These are phyloP conservation scores for Candida michaelii DNA, from an alignment of 805 yeast species.

Conservation along the genomic window DNA sequence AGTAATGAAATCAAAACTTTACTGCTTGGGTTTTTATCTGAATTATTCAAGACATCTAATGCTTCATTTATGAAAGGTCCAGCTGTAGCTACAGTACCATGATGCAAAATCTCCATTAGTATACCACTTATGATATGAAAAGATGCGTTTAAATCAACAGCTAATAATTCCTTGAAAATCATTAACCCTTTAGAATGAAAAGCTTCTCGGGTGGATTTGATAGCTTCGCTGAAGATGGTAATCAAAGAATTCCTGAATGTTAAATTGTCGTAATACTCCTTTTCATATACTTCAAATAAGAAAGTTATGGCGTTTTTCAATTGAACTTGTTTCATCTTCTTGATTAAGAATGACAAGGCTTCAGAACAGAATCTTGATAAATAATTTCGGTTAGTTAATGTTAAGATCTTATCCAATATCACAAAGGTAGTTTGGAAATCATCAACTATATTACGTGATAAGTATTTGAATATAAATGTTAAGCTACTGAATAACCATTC, in stretches of 20 bases:
- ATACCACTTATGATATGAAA: conserved; percentile 54
- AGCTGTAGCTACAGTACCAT: conserved; percentile 39
- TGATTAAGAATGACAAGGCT: conserved; percentile 78
- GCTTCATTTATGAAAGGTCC: conserved; percentile 10
- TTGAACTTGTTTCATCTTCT: conserved; percentile 57
- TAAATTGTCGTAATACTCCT: conserved; percentile 33
- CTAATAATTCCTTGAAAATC: conserved; percentile 48
- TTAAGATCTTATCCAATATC: conserved; percentile 61
- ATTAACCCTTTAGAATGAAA: conserved; percentile 69
- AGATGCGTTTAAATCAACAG: conserved; percentile 26
- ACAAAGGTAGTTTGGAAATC: conserved; percentile 64
- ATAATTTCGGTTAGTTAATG: conserved; percentile 55
- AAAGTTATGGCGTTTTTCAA: conserved; percentile 47
- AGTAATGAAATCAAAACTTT: conserved; percentile 44
- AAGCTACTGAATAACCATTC: conserved; percentile 84
- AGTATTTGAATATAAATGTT: conserved; percentile 87
- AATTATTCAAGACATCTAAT: conserved; percentile 10
- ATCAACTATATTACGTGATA: conserved; percentile 65
- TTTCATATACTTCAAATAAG: conserved; percentile 36
- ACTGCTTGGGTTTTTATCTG: conserved; percentile 20
- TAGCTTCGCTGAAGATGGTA: conserved; percentile 66
- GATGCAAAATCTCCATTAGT: conserved; percentile 50
- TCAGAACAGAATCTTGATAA: conserved; percentile 85
- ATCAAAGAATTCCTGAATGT: conserved; percentile 60
- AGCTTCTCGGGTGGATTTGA: conserved; percentile 67